Evolutionary conservation across 2,329 filamentous ascomycete species (phyloP).

Genomic region (Colletotrichum brevisporum): DNA sequence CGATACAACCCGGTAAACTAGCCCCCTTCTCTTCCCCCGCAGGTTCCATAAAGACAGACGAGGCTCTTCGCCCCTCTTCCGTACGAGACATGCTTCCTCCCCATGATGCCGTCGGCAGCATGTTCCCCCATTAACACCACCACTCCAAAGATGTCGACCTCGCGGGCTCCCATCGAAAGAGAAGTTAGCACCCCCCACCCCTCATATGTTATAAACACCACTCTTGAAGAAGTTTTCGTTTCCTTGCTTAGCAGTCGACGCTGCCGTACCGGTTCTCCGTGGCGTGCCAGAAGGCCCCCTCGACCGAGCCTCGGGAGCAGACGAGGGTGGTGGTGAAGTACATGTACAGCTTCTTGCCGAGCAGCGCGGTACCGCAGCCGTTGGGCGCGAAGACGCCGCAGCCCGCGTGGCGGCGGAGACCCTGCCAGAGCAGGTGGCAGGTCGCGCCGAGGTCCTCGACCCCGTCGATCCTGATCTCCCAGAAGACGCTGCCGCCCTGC

Average conservation of each 20-base stretch:
- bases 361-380: slow-evolving; percentile 11
- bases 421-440: slow-evolving; percentile 2
- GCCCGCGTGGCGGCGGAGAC: not conserved
- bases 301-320: slow-evolving; percentile 7
- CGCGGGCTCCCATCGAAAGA: too few relatives aligned
- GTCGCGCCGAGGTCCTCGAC: not conserved
- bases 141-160: too few relatives aligned
- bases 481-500: not conserved
- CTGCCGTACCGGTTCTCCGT: slow-evolving; percentile 8
- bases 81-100: too few relatives aligned
- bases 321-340: slow-evolving; percentile 7
- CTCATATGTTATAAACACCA: too few relatives aligned
- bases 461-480: slow-evolving; percentile 15
- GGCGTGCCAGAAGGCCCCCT: slow-evolving; percentile 17
- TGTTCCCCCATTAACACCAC: too few relatives aligned
- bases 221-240: too few relatives aligned
- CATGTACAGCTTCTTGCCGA: slow-evolving; percentile 11
- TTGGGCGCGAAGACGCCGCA: slow-evolving; percentile 3
- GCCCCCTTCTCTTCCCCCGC: too few relatives aligned
- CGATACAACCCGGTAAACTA: too few relatives aligned
- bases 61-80: too few relatives aligned
- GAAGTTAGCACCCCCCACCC: too few relatives aligned
- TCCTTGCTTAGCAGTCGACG: not conserved
- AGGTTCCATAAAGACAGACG: too few relatives aligned
- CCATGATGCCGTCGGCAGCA: too few relatives aligned